Evolutionary conservation across 257 asterid genomes (phyloP), one percentile per base, ranked within the genome.

Genomic region (Nicotiana undulata): DNA sequence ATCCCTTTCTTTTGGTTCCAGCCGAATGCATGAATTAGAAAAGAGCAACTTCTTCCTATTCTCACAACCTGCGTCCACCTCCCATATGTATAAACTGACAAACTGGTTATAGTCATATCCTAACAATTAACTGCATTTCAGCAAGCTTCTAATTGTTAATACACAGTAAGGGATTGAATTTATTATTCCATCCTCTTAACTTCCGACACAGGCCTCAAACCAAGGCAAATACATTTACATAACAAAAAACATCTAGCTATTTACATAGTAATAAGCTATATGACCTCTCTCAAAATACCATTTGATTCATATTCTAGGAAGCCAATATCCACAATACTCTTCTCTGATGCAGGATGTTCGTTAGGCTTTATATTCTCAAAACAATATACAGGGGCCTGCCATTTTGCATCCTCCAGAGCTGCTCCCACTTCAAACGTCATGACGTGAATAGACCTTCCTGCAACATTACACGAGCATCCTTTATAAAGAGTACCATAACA

Each of bases 401-500:
- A 94, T 63, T 86, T 81, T 34, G 86, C 83, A 67, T 93, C 97
- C 75, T 94, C 95, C 40, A 94, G 97, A 75, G 86, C 92, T 79
- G 95, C 94, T 82, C 98, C 98, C 70, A 91, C 97, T 72, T 92
- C 97, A 86, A 92, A 94, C 15, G 95, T 90, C 98, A 94, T 91
- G 5, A 94, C 95, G 58, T 91, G 95, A 86, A 92, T 88, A 58
- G 94, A 84, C 80, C 97, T 90, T 79, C 97, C 98, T 93, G 92
- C 81, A 84, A 85, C 44, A 74, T 24, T 16, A 61, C 37, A 26
- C 4, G 67, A 61, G 17, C 32, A 10, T 60, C 17, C 66, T 22
- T 20, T 68, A 40, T 68, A 20, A 68, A 40, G 32, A 68, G 55
- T 40, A 68, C 2, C 10, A 8, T 0, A 70, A 44, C 37, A 70